Conservation (phyloP, 495 filamentous ascomycete species). For the Aspergillus diversus region DNA sequence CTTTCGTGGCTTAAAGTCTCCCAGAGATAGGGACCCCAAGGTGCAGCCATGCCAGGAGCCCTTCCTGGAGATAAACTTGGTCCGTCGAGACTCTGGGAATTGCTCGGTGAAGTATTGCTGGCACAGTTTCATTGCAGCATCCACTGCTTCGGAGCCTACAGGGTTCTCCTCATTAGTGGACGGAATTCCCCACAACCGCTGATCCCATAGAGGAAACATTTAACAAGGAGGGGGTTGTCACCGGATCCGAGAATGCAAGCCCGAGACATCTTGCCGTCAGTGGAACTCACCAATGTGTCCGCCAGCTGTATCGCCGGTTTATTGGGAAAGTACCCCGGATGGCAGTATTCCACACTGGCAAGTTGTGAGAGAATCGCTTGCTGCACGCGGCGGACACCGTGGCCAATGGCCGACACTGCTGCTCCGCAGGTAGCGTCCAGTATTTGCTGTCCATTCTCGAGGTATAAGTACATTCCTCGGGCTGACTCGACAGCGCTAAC, state of each 20-base stretch:
- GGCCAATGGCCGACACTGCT: conserved; percentile 43
- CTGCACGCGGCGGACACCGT: conserved; percentile 41
- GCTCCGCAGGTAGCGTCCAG: conserved; percentile 53
- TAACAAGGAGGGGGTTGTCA: conserved; percentile 12
- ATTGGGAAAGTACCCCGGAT: conserved; percentile 51
- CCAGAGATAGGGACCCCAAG: conserved; percentile 58
- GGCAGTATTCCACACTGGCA: conserved; percentile 44
- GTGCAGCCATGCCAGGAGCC: conserved; percentile 68
- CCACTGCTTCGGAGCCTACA: conserved; percentile 54
- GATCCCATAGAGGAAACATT: not conserved
- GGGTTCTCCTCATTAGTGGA: not conserved
- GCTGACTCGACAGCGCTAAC: conserved; percentile 12
- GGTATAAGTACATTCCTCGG: conserved; percentile 20
- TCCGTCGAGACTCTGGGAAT: conserved; percentile 32
- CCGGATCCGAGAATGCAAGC: conserved; percentile 46
- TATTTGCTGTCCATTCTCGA: conserved; percentile 54
- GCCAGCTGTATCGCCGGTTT: conserved; percentile 39
- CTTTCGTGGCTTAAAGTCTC: conserved; percentile 54
- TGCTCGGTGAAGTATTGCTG: conserved; percentile 39
- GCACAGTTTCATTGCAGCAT: conserved; percentile 58
- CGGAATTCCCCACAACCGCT: not conserved
- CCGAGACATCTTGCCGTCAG: conserved; percentile 37
- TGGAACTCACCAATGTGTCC: conserved; percentile 37
- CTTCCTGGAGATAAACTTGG: conserved; percentile 58
- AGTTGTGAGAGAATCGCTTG: conserved; percentile 47